Percentiles rank a stretch among this genome's conserved stretches.
Evolutionary conservation across 1,139 yeast species (phyloP).

Genomic region (Candida albicans): DNA sequence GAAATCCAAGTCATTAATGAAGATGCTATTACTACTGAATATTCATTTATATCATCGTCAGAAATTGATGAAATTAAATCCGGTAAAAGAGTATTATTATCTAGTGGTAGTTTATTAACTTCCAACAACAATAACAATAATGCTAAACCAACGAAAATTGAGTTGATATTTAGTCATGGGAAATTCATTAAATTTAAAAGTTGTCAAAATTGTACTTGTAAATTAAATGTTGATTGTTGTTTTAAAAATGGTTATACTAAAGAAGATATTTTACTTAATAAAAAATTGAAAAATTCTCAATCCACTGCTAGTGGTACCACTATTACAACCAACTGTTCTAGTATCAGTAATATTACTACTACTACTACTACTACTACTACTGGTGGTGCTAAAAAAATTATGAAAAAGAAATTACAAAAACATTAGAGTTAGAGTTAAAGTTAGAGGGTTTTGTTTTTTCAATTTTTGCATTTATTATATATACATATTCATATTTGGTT

Average conservation of each 20-base stretch:
- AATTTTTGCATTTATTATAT: no score
- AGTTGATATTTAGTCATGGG: conserved; percentile 21
- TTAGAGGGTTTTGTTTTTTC: no score
- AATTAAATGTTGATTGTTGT: conserved; percentile 41
- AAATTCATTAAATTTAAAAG: conserved; percentile 50
- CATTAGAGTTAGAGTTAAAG: no score
- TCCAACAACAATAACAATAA: no score
- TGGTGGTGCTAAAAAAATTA: no score
- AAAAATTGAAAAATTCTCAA: conserved; percentile 13
- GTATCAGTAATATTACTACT: no score
- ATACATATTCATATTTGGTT: no score
- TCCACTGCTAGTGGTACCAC: not conserved
- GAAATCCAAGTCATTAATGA: conserved; percentile 36
- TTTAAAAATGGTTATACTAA: conserved; percentile 62
- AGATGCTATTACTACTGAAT: conserved; percentile 1
- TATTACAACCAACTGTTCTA: no score
- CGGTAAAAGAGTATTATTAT: conserved; percentile 10
- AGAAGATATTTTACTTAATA: conserved; percentile 46
- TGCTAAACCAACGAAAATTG: no score
- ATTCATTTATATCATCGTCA: conserved; percentile 4
- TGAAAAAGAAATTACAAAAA: no score
- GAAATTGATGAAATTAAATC: conserved; percentile 1
- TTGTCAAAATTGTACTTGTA: conserved; percentile 50
- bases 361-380: no score
- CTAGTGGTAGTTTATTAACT: conserved; percentile 20